Evolutionary conservation across 2,329 filamentous ascomycete species (phyloP).

Genomic region (Curvularia sp.): DNA sequence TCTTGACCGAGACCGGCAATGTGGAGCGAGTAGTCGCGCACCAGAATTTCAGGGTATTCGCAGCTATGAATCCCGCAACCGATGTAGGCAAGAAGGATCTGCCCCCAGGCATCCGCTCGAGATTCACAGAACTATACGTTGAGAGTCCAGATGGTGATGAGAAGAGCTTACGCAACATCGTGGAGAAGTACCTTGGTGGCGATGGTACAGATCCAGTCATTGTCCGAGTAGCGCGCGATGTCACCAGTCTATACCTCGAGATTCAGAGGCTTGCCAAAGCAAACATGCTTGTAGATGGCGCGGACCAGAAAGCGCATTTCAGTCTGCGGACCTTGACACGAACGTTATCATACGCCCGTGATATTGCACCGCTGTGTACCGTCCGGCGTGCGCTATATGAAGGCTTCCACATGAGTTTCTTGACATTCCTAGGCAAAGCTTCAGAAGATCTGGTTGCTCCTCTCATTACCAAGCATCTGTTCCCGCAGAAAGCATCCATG

Average conservation of each 20-base stretch:
- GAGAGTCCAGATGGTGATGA: conserved; percentile 86
- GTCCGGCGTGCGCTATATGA: conserved; percentile 87
- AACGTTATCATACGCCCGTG: conserved; percentile 84
- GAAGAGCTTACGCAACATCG: conserved; percentile 85
- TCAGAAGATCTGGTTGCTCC: conserved; percentile 82
- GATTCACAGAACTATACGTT: conserved; percentile 96
- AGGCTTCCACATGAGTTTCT: conserved; percentile 97
- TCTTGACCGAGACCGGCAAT: conserved; percentile 92
- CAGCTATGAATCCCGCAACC: conserved; percentile 98
- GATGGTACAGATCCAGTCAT: conserved; percentile 71
- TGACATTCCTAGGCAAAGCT: conserved; percentile 82
- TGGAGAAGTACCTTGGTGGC: conserved; percentile 83
- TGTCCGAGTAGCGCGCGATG: conserved; percentile 75
- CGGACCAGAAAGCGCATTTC: conserved; percentile 95
- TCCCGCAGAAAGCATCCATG: conserved; percentile 72
- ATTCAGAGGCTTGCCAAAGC: conserved; percentile 82
- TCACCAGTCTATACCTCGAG: conserved; percentile 85
- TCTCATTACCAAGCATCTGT: conserved; percentile 79
- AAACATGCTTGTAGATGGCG: conserved; percentile 89
- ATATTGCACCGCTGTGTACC: conserved; percentile 83
- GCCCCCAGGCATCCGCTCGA: conserved; percentile 83
- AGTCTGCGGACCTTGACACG: conserved; percentile 93
- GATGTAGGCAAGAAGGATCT: conserved; percentile 96
- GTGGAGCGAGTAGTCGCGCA: conserved; percentile 90
- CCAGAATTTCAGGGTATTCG: conserved; percentile 93